phyloP scores from a whole-genome alignment of 228 moss, liverwort and hornwort genomes.

The Sphagnum magellanicum region DNA sequence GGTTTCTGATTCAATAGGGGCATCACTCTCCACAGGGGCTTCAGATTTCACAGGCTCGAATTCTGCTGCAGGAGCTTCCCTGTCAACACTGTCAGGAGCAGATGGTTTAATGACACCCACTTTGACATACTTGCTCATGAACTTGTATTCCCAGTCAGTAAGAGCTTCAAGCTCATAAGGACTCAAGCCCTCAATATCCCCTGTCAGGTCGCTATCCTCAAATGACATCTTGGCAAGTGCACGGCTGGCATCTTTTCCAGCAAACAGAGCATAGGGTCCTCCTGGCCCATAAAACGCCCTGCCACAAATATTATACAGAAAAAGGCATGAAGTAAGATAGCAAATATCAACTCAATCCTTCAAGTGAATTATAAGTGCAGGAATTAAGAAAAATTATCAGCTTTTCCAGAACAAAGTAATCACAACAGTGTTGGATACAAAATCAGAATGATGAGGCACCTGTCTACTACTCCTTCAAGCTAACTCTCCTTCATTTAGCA shows the following conservation, averaged over 20 bases:
- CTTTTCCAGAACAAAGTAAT: too few relatives aligned
- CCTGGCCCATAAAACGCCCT: slow-evolving; percentile 61
- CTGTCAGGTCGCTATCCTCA: slow-evolving; percentile 55
- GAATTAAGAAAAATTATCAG: too few relatives aligned
- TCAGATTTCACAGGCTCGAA: not conserved
- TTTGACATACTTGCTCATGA: slow-evolving; percentile 59
- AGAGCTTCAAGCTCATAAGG: slow-evolving; percentile 52
- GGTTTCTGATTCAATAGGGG: not conserved
- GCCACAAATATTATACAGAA: not conserved
- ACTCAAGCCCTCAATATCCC: slow-evolving; percentile 34
- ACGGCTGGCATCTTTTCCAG: slow-evolving; percentile 59
- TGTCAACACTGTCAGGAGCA: too few relatives aligned
- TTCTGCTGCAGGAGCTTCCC: not conserved
- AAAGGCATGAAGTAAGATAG: too few relatives aligned
- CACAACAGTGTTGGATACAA: too few relatives aligned
- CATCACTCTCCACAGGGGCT: not conserved
- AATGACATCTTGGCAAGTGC: slow-evolving; percentile 68
- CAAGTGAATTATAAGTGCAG: too few relatives aligned
- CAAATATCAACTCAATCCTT: too few relatives aligned
- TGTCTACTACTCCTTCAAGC: too few relatives aligned
- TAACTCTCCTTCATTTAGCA: too few relatives aligned
- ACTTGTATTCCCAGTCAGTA: slow-evolving; percentile 69
- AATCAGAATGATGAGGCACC: too few relatives aligned
- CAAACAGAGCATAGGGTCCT: slow-evolving; percentile 52
- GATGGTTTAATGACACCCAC: slow-evolving; percentile 35